A percentile compares a stretch with the other conserved stretches of the same genome.
Conservation (phyloP, 2,329 filamentous ascomycete species). For the Colletotrichum higginsianum region DNA sequence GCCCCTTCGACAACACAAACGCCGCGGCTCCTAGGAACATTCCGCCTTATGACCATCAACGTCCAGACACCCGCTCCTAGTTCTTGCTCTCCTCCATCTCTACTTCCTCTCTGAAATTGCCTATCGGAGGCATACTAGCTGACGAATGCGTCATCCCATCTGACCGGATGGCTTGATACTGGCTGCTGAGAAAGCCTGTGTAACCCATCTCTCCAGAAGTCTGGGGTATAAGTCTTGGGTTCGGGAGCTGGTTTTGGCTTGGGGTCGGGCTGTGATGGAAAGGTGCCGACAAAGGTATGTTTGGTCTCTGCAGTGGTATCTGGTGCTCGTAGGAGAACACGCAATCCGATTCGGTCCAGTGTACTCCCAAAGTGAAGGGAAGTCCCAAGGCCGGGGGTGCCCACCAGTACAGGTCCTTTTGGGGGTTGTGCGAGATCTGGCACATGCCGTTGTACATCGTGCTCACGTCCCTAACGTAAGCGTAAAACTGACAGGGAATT, state of each 20-base stretch:
- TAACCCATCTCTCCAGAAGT: not conserved
- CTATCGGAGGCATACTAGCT: not conserved
- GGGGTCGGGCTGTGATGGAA: not conserved
- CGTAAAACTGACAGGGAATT: not conserved
- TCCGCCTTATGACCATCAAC: not conserved
- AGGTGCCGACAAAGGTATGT: not conserved
- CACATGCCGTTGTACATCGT: constrained; percentile 1
- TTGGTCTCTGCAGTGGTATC: fast-evolving
- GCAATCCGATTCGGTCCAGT: not conserved
- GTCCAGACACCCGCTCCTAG: too few relatives aligned
- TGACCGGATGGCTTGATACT: too few relatives aligned
- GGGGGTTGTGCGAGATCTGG: not conserved
- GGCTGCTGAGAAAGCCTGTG: not conserved
- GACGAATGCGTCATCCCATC: too few relatives aligned
- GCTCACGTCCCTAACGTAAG: not conserved
- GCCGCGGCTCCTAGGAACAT: not conserved
- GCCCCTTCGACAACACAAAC: not conserved
- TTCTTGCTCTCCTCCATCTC: not conserved
- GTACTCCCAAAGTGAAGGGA: not conserved
- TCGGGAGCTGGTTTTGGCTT: not conserved
- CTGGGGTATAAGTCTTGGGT: not conserved
- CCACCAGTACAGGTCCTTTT: not conserved
- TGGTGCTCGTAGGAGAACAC: not conserved
- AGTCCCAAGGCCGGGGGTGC: not conserved
- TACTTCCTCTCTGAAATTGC: not conserved